Conservation (phyloP, 164 flowering plant genomes). For the Piper longum region DNA sequence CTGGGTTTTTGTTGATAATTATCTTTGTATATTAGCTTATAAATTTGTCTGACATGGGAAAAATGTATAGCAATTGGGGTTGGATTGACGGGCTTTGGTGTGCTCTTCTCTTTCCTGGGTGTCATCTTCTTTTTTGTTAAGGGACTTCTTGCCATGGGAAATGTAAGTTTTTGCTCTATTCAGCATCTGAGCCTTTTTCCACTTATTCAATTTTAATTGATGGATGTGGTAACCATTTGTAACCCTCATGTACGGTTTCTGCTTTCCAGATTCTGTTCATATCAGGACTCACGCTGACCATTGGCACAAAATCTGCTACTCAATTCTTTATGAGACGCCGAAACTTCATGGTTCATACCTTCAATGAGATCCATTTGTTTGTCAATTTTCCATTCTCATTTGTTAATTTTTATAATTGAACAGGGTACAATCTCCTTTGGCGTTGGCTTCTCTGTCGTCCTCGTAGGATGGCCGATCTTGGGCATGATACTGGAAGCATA, state of each 20-base stretch:
- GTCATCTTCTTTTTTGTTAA: constrained; percentile 80
- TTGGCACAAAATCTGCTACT: constrained; percentile 79
- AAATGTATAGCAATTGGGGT: constrained; percentile 72
- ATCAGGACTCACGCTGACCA: constrained; percentile 83
- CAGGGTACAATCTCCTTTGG: constrained; percentile 94
- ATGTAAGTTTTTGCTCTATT: constrained; percentile 37
- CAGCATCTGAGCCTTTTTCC: neutral
- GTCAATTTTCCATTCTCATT: neutral
- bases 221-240: constrained; percentile 7
- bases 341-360: constrained; percentile 49
- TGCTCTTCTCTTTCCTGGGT: constrained; percentile 81
- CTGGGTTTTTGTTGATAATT: neutral
- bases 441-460: constrained; percentile 73
- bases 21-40: neutral
- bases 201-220: neutral
- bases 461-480: constrained; percentile 7
- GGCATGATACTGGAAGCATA: constrained; percentile 36
- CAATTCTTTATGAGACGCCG: constrained; percentile 88
- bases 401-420: constrained; percentile 5
- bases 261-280: constrained; percentile 75
- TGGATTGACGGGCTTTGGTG: constrained; percentile 89
- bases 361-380: neutral
- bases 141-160: constrained; percentile 96
- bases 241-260: constrained; percentile 8
- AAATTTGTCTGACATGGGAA: neutral